These are phyloP conservation scores for Mycena leptocephala DNA, from an alignment of 768 basidiomycete species.

Conservation along the genomic window DNA sequence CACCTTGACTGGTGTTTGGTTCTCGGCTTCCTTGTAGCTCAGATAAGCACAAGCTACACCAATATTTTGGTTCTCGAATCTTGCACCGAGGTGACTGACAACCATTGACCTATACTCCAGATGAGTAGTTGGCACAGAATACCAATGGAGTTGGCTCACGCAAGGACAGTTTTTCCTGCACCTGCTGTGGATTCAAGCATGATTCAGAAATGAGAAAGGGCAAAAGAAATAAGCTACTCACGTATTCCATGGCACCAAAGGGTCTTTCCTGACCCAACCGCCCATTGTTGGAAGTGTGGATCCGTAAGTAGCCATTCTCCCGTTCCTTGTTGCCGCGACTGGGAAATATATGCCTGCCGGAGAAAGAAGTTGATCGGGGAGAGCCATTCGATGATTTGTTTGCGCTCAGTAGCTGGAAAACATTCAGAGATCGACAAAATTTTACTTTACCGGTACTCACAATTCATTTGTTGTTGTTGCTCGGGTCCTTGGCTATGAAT, in stretches of 20 bases:
- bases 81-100: too few species aligned
- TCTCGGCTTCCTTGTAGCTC: too few species aligned
- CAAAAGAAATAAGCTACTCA: background rate
- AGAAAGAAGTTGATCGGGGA: too few species aligned
- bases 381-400: too few species aligned
- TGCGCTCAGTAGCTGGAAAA: too few species aligned
- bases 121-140: background rate
- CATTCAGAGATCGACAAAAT: too few species aligned
- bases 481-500: background rate
- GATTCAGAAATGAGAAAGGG: background rate
- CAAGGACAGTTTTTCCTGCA: background rate
- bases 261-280: background rate
- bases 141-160: background rate
- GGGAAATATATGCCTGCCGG: too few species aligned
- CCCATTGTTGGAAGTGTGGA: background rate
- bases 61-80: too few species aligned
- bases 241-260: background rate
- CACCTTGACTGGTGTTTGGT: background rate
- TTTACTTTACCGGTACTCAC: background rate
- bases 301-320: background rate
- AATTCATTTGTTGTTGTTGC: background rate
- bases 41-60: too few species aligned
- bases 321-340: too few species aligned
- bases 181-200: background rate
- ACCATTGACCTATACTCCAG: too few species aligned